Evolutionary conservation across 2,329 filamentous ascomycete species (phyloP).

Genomic region (Sclerotinia glacialis): DNA sequence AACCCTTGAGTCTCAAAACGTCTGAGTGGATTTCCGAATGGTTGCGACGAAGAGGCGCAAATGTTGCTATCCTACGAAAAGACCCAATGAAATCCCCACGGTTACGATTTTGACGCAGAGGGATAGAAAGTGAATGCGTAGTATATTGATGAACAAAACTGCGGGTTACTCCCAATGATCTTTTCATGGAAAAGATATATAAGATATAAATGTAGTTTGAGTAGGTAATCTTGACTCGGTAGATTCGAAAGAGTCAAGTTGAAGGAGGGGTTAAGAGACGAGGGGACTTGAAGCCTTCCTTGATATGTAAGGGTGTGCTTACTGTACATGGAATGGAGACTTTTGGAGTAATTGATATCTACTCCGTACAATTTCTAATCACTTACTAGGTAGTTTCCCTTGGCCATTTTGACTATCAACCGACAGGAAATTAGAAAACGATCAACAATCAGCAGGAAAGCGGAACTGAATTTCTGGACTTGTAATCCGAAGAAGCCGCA

Average conservation of each 20-base stretch:
- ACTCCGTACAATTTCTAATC: not conserved
- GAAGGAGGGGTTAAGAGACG: conserved; percentile 4
- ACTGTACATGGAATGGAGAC: too few species aligned
- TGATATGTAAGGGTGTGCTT: too few species aligned
- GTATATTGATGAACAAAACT: conserved; percentile 4
- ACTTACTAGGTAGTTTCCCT: not conserved
- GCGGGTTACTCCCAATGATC: not conserved
- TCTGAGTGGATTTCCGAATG: not conserved
- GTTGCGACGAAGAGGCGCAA: conserved; percentile 16
- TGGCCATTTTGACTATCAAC: not conserved
- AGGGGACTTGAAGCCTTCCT: not conserved
- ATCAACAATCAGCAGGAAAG: not conserved
- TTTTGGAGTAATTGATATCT: not conserved
- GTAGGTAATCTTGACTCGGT: not conserved
- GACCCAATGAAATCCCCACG: not conserved
- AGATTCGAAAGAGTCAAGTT: not conserved
- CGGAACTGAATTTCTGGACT: not conserved
- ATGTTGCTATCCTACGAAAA: not conserved
- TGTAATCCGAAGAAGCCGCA: conserved; percentile 11
- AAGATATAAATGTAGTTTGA: too few species aligned
- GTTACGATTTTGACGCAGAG: not conserved
- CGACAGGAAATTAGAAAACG: conserved; percentile 1
- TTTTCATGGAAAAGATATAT: conserved; percentile 17
- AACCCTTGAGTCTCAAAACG: not conserved
- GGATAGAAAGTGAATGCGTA: not conserved